Percentiles rank a stretch among this genome's conserved stretches.
phyloP scores from a whole-genome alignment of 345 rosid genomes.

The Citrus mangshanensis region DNA sequence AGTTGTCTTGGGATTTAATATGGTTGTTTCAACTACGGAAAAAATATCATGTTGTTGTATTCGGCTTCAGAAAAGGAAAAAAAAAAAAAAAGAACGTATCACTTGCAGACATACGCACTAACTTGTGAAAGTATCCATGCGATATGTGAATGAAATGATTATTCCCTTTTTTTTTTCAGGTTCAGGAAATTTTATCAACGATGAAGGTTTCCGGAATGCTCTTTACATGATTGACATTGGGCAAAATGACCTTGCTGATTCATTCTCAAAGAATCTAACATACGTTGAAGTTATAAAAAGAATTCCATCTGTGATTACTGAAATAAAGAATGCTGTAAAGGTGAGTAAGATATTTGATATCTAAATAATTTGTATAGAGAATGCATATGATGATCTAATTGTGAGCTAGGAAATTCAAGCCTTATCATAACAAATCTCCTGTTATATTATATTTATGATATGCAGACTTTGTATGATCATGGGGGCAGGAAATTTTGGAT shows the following conservation, averaged over 20 bases:
- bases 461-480: conserved; percentile 49
- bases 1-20: background rate
- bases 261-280: conserved; percentile 59
- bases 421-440: background rate
- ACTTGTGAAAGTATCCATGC: background rate
- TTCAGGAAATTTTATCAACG: conserved; percentile 34
- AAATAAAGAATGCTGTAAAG: conserved; percentile 60
- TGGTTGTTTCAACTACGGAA: background rate
- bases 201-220: conserved; percentile 56
- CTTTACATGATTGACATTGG: conserved; percentile 87
- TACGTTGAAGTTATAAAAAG: conserved; percentile 41
- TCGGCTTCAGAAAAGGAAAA: no score
- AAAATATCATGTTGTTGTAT: background rate
- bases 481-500: conserved; percentile 89
- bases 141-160: background rate
- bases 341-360: conserved; percentile 26
- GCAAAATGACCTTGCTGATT: conserved; percentile 73
- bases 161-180: conserved; percentile 11
- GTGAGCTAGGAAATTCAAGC: background rate
- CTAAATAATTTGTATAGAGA: background rate
- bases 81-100: background rate
- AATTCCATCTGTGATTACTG: conserved; percentile 50
- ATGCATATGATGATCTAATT: background rate
- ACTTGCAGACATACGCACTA: background rate
- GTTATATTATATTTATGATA: background rate